These are phyloP conservation scores for Rosa rugosa DNA, from an alignment of 306 rosid species.

Conservation along the genomic window DNA sequence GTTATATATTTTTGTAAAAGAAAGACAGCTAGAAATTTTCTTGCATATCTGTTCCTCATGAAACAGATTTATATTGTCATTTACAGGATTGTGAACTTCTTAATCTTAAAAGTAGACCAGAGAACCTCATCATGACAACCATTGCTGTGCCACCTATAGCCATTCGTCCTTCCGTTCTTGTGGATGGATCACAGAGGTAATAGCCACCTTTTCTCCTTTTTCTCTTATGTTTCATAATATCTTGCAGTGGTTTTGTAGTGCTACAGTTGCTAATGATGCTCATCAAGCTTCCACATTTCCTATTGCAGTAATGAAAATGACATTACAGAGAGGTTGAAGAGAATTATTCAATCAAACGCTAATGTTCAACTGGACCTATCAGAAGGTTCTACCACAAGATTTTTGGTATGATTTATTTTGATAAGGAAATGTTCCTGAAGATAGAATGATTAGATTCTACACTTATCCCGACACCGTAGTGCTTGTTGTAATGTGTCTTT, in stretches of 20 bases:
- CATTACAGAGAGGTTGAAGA: slow-evolving; percentile 75
- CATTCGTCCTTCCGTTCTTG: slow-evolving; percentile 88
- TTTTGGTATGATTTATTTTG: slow-evolving; percentile 46
- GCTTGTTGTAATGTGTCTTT: neutral
- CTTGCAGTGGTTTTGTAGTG: neutral
- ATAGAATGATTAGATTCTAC: neutral
- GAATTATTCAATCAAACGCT: slow-evolving; percentile 66
- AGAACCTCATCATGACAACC: slow-evolving; percentile 61
- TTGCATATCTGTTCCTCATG: slow-evolving; percentile 31
- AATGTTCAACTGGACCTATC: slow-evolving; percentile 43
- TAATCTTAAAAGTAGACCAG: slow-evolving; percentile 76
- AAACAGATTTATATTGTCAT: slow-evolving; percentile 26
- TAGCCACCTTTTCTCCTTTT: slow-evolving; percentile 16
- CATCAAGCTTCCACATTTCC: slow-evolving; percentile 18
- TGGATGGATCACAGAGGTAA: slow-evolving; percentile 77
- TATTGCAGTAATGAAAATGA: slow-evolving; percentile 91
- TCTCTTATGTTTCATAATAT: neutral
- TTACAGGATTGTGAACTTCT: slow-evolving; percentile 85
- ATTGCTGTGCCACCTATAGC: slow-evolving; percentile 83
- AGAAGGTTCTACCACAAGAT: slow-evolving; percentile 42
- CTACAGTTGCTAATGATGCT: slow-evolving; percentile 20
- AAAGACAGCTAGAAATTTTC: slow-evolving; percentile 7
- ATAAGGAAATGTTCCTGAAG: neutral
- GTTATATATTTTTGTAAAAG: neutral
- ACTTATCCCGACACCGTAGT: neutral